These are phyloP conservation scores for Gymnopilus junonius DNA, from an alignment of 768 basidiomycete genomes.

Conservation along the genomic window DNA sequence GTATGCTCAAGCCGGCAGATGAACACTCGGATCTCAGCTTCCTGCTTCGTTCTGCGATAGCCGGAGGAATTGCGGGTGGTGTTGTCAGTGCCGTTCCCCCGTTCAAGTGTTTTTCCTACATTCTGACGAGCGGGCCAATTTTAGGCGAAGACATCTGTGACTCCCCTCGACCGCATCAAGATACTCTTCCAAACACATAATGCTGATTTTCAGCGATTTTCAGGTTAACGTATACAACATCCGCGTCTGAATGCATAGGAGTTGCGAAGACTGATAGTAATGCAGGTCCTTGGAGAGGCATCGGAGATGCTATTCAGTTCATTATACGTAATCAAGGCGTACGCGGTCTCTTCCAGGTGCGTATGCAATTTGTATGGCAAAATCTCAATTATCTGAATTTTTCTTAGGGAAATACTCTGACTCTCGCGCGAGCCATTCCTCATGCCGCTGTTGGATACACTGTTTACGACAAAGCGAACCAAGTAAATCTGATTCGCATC, in stretches of 20 bases:
- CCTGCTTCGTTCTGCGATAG: slow-evolving; percentile 7
- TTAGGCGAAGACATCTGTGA: slow-evolving; percentile 15
- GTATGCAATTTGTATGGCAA: not conserved
- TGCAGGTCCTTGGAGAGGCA: slow-evolving; percentile 13
- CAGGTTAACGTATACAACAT: not conserved
- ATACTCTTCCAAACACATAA: slow-evolving; percentile 16
- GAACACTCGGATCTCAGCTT: not conserved
- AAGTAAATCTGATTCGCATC: not conserved
- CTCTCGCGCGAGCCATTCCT: slow-evolving; percentile 13
- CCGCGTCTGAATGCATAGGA: not conserved
- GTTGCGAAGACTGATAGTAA: not conserved
- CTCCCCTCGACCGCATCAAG: slow-evolving; percentile 15
- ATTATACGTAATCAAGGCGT: slow-evolving; percentile 7
- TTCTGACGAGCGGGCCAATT: not conserved
- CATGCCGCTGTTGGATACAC: slow-evolving; percentile 16
- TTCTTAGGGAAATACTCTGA: slow-evolving; percentile 9
- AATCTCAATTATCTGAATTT: not conserved
- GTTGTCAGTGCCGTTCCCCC: not conserved
- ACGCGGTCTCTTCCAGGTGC: slow-evolving; percentile 12
- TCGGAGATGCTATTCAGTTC: slow-evolving; percentile 6
- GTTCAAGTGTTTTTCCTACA: not conserved
- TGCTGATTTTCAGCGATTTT: slow-evolving; percentile 5
- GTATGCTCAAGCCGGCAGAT: not conserved
- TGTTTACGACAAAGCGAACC: slow-evolving; percentile 11
- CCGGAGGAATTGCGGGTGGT: slow-evolving; percentile 13